phyloP scores from a whole-genome alignment of 306 rosid species.

The Amphicarpaea edgeworthii region DNA sequence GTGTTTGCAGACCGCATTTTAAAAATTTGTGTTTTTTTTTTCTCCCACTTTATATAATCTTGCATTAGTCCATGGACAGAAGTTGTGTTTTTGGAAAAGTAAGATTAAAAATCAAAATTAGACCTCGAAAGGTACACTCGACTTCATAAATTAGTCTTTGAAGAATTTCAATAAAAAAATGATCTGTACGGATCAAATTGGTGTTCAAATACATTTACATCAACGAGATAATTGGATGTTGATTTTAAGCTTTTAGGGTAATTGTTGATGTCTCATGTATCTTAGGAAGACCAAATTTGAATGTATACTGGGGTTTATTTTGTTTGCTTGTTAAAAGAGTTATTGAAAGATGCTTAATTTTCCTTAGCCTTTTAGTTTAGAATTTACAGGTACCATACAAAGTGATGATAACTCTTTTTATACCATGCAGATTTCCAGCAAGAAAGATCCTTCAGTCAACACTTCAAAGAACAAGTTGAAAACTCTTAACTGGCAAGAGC shows the following conservation, averaged over 20 bases:
- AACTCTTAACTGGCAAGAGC: slow-evolving; percentile 77
- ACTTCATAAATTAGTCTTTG: neutral
- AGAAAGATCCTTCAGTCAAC: slow-evolving; percentile 43
- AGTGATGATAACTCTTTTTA: slow-evolving; percentile 11
- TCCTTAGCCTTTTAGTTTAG: neutral
- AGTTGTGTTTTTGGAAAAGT: neutral
- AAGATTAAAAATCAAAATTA: neutral
- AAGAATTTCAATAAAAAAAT: slow-evolving; percentile 4
- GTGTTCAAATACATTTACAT: neutral
- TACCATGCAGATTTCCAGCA: slow-evolving; percentile 53
- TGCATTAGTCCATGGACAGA: neutral
- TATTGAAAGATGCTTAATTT: slow-evolving; percentile 4
- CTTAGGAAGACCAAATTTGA: slow-evolving; percentile 13
- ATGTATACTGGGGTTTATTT: neutral
- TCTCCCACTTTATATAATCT: neutral
- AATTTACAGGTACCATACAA: neutral
- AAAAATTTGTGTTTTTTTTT: neutral
- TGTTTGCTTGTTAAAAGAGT: slow-evolving; percentile 1
- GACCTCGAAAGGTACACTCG: neutral
- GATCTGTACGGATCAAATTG: neutral
- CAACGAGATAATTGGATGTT: neutral
- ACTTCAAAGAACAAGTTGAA: slow-evolving; percentile 65
- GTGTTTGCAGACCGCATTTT: neutral
- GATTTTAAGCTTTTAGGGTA: neutral
- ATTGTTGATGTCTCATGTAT: slow-evolving; percentile 5